phyloP scores from a whole-genome alignment of 768 basidiomycete genomes.

The Trametes punicea region DNA sequence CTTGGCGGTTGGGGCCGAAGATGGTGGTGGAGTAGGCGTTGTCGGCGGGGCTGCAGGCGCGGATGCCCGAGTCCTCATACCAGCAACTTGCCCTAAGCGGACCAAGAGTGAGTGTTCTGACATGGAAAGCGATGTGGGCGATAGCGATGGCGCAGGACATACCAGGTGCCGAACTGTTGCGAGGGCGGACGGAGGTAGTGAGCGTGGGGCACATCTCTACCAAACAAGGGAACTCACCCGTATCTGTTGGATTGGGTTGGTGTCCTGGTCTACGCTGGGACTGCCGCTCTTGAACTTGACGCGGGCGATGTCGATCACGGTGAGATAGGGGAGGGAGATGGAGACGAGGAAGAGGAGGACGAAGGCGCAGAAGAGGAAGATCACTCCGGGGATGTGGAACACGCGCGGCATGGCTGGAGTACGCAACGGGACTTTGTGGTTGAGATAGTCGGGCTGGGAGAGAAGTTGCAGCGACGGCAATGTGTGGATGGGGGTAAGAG shows the following conservation, averaged over 20 bases:
- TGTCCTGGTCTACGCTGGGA: constrained; percentile 23
- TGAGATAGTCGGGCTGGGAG: not conserved
- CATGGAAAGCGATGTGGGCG: too few species aligned
- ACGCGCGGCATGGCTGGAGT: constrained; percentile 12
- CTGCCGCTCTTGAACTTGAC: constrained; percentile 43
- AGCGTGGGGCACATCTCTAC: not conserved
- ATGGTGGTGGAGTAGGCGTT: constrained; percentile 54
- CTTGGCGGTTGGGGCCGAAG: constrained; percentile 32
- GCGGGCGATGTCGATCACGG: constrained; percentile 64
- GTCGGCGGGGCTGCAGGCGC: constrained; percentile 48
- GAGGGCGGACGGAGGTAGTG: not conserved
- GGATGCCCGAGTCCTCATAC: constrained; percentile 43
- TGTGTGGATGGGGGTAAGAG: not conserved
- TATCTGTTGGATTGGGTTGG: constrained; percentile 38
- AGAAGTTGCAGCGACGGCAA: not conserved
- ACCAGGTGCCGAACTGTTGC: constrained; percentile 71
- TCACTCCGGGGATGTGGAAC: constrained; percentile 60
- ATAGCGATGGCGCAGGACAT: constrained; percentile 4
- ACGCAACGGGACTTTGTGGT: not conserved
- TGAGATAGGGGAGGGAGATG: constrained; percentile 67
- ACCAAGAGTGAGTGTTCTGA: not conserved
- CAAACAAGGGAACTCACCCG: constrained; percentile 45
- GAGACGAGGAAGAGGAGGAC: constrained; percentile 65
- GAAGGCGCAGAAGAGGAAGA: constrained; percentile 58
- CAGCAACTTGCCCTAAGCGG: constrained; percentile 55